phyloP scores from a whole-genome alignment of 2,329 filamentous ascomycete species.

The Aaosphaeria arxii region DNA sequence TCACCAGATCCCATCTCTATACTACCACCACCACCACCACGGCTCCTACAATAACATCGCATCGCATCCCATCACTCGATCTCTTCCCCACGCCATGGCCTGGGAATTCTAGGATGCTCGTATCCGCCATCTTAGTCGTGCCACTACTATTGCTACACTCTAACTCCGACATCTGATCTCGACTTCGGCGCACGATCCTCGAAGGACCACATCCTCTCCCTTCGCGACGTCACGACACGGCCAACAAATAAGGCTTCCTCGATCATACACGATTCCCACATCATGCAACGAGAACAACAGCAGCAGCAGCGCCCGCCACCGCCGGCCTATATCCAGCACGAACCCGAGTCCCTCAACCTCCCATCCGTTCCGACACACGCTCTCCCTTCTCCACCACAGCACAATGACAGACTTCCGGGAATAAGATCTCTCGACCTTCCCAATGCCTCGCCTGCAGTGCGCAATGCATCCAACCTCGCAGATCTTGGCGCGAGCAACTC shows the following conservation, averaged over 20 bases:
- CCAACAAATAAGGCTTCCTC: background rate
- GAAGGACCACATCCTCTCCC: too few species aligned
- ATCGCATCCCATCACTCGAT: too few species aligned
- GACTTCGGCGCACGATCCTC: too few species aligned
- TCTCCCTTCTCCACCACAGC: conserved; percentile 13
- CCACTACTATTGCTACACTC: background rate
- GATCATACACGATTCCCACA: conserved; percentile 16
- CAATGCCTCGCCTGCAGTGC: conserved; percentile 31
- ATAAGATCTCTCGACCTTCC: conserved; percentile 44
- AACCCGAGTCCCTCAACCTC: conserved; percentile 39
- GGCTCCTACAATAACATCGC: too few species aligned
- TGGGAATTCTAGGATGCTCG: background rate
- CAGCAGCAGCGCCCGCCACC: conserved; percentile 36
- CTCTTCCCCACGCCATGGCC: too few species aligned
- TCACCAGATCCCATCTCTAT: too few species aligned
- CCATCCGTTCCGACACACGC: conserved; percentile 42
- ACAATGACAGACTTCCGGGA: conserved; percentile 39
- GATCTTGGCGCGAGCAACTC: conserved; percentile 20
- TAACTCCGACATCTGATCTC: background rate
- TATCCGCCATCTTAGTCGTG: background rate
- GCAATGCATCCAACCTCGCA: conserved; percentile 34
- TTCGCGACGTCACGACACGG: background rate
- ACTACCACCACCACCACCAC: too few species aligned
- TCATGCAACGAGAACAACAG: conserved; percentile 22
- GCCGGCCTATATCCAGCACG: conserved; percentile 43